Base-by-base conservation (phyloP, 768 basidiomycete species). In the Pleurotus salmoneostramineus region DNA sequence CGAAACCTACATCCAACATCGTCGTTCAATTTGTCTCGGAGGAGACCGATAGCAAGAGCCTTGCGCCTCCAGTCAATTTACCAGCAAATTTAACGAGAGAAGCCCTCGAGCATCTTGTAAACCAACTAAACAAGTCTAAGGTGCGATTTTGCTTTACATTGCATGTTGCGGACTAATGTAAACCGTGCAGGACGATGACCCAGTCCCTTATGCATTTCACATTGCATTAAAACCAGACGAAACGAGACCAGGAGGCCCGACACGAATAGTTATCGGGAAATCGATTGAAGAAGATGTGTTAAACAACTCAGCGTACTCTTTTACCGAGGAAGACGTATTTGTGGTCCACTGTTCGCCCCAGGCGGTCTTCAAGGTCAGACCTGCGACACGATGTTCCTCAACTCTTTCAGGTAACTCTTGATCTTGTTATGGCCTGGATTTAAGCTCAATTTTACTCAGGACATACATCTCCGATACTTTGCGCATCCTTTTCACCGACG, bases 401-500 rank as follows among this genome's bases (percentile, higher is more conserved):
- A 96, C 94, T 6, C 77, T 98, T 33, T 88, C 89, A 59, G 94
- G 92, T 88, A 65, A 57, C 78, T 71, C 44, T 27, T 50, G 56
- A 52, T 52, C 57, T 36, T 31, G 10, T 50, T 11, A 32, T 36
- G 17, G 27, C 7, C 35, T 15, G 8, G 8, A 10, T 8, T 40
- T n/a, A 40, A 40, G 21, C 21, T 27, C 21, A 27, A 27, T 27
- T 27, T 27, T 27, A 33, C 49, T 4, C 66, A 93, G 93, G 95
- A 7, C 97, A 99, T 66, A 82, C 87, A 6, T 91, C 92, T 0
- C 92, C 96, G 1, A 98, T 98, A 56, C 79, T 98, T 6, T 98
- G 96, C 66, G 94, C 95, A 43, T 86, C 93, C 1, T 97, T 98
- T 70, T 97, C 95, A 5, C 97, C 97, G 0, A 97, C 95, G 0